Percentiles rank a stretch among this genome's conserved stretches.
phyloP scores from a whole-genome alignment of 2,329 filamentous ascomycete species.

The Monosporascus ibericus region DNA sequence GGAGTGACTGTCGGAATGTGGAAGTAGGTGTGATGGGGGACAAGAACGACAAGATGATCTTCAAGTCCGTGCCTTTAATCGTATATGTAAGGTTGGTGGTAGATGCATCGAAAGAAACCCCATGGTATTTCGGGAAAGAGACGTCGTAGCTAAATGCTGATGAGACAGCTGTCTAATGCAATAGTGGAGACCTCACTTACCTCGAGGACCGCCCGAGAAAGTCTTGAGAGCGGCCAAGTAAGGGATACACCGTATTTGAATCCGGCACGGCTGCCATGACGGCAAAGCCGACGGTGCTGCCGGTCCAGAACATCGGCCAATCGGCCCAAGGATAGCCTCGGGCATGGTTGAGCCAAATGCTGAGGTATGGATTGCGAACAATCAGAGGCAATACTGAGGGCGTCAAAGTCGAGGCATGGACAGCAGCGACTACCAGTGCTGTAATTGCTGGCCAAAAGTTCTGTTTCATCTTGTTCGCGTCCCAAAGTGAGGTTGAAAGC shows the following conservation, averaged over 20 bases:
- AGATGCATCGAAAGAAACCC: conserved; percentile 42
- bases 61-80: conserved; percentile 27
- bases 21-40: conserved; percentile 78
- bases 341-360: conserved; percentile 58
- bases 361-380: conserved; percentile 55
- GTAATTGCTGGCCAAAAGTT: conserved; percentile 20
- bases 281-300: conserved; percentile 43
- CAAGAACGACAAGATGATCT: conserved; percentile 49
- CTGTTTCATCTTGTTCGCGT: conserved; percentile 18
- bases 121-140: conserved; percentile 35
- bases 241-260: conserved; percentile 38
- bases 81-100: conserved; percentile 44
- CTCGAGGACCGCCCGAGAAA: conserved; percentile 29
- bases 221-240: conserved; percentile 46
- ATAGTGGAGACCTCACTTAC: conserved; percentile 8
- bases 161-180: neutral
- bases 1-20: conserved; percentile 72
- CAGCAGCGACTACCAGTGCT: conserved; percentile 28
- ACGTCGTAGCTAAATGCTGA: conserved; percentile 29
- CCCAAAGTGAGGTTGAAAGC: neutral
- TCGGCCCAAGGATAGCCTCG: conserved; percentile 70
- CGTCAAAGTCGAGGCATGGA: conserved; percentile 45
- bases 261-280: conserved; percentile 41
- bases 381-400: conserved; percentile 52
- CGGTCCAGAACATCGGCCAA: conserved; percentile 85